These are phyloP conservation scores for Monilinia fructicola DNA, from an alignment of 2,329 filamentous ascomycete genomes.

Conservation along the genomic window DNA sequence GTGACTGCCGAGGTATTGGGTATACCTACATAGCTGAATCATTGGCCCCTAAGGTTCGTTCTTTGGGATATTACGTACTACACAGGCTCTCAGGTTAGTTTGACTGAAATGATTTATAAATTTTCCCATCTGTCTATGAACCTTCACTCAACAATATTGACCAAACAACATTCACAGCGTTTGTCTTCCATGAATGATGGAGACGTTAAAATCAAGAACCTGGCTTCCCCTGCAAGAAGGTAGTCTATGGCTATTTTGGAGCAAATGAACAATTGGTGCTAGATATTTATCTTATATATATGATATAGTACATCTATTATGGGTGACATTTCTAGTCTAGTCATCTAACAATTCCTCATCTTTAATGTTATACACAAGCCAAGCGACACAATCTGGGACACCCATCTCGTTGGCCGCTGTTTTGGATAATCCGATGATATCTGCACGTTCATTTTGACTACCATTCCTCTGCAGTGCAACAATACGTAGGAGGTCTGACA, in stretches of 20 bases:
- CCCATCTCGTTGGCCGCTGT: constrained; percentile 32
- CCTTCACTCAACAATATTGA: background rate
- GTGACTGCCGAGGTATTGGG: background rate
- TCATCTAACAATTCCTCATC: constrained; percentile 5
- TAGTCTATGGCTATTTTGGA: background rate
- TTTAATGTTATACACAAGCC: constrained; percentile 22
- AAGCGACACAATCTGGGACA: constrained; percentile 31
- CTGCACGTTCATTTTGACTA: background rate
- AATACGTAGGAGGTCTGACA: constrained; percentile 37
- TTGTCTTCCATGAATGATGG: too few species aligned
- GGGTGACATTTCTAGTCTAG: background rate
- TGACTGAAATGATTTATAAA: too few species aligned
- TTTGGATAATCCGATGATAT: constrained; percentile 22
- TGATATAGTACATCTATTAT: constrained; percentile 20
- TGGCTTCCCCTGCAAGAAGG: background rate
- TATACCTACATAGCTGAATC: background rate
- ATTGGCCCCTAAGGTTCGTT: background rate
- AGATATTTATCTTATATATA: background rate
- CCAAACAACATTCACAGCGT: too few species aligned
- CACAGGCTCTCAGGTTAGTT: background rate
- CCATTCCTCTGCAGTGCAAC: constrained; percentile 24
- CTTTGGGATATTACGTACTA: background rate
- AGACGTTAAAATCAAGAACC: background rate
- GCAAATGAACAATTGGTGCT: background rate
- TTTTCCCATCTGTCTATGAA: too few species aligned